phyloP scores from a whole-genome alignment of 768 basidiomycete genomes.

The Auricularia heimuer region DNA sequence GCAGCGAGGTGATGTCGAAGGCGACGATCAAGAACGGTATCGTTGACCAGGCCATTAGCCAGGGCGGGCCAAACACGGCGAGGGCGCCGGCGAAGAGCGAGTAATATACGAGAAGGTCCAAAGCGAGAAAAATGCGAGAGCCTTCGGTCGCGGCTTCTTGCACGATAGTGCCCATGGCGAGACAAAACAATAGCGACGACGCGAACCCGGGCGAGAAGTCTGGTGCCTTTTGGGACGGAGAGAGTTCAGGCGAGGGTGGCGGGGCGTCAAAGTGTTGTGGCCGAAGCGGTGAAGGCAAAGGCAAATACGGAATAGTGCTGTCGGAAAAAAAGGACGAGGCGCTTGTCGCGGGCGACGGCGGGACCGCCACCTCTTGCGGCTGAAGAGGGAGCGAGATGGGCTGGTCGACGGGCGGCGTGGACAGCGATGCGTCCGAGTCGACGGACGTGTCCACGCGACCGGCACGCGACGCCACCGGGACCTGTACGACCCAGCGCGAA shows the following conservation, averaged over 20 bases:
- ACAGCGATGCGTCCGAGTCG: neutral
- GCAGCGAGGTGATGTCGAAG: neutral
- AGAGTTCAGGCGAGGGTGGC: neutral
- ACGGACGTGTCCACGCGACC: neutral
- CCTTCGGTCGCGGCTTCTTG: neutral
- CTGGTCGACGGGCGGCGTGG: neutral
- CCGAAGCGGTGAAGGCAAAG: neutral
- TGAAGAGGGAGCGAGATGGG: neutral
- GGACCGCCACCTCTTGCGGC: neutral
- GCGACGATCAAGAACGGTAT: neutral
- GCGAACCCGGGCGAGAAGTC: neutral
- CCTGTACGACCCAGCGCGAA: neutral
- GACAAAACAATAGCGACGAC: neutral
- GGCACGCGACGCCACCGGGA: neutral
- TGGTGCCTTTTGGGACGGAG: neutral
- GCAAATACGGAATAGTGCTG: neutral
- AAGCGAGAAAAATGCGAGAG: neutral
- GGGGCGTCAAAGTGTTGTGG: neutral
- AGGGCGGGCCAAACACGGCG: neutral
- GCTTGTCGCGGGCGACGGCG: neutral
- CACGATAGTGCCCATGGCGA: neutral
- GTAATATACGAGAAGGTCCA: neutral
- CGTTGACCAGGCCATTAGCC: neutral
- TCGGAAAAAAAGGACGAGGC: neutral
- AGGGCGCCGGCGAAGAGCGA: neutral